Conservation (phyloP, 2,329 filamentous ascomycete genomes). For the Botryotinia narcissicola region DNA sequence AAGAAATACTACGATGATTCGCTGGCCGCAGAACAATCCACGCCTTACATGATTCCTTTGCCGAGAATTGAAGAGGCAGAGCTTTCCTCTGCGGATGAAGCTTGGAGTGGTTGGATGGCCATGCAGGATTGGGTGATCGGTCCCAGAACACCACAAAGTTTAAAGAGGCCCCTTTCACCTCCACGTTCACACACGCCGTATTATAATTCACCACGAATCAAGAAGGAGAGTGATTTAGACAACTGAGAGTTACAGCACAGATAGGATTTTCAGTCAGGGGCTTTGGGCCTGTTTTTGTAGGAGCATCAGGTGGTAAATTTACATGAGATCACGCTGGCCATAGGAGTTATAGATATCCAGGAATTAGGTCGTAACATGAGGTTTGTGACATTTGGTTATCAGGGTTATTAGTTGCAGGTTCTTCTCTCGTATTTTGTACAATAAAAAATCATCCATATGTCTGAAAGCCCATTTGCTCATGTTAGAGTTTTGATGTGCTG, state of each 20-base stretch:
- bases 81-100: slow-evolving; percentile 76
- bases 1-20: slow-evolving; percentile 89
- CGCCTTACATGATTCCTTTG: slow-evolving; percentile 86
- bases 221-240: slow-evolving; percentile 5
- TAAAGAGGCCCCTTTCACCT: neutral
- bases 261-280: neutral
- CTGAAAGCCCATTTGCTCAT: neutral
- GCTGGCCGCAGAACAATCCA: slow-evolving; percentile 54
- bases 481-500: neutral
- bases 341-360: slow-evolving; percentile 5
- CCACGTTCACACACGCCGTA: neutral
- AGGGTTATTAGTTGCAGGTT: neutral
- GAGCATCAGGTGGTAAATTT: neutral
- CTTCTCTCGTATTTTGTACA: neutral
- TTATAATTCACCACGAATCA: slow-evolving; percentile 10
- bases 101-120: slow-evolving; percentile 91
- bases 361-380: neutral
- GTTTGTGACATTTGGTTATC: neutral
- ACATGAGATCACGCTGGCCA: neutral
- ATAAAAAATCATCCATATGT: neutral
- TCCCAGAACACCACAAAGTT: slow-evolving; percentile 43
- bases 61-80: slow-evolving; percentile 73
- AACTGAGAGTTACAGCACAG: neutral
- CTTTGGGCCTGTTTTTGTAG: neutral
- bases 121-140: slow-evolving; percentile 99